Evolutionary conservation across 768 basidiomycete genomes (phyloP).

Genomic region (Lactarius indigo): DNA sequence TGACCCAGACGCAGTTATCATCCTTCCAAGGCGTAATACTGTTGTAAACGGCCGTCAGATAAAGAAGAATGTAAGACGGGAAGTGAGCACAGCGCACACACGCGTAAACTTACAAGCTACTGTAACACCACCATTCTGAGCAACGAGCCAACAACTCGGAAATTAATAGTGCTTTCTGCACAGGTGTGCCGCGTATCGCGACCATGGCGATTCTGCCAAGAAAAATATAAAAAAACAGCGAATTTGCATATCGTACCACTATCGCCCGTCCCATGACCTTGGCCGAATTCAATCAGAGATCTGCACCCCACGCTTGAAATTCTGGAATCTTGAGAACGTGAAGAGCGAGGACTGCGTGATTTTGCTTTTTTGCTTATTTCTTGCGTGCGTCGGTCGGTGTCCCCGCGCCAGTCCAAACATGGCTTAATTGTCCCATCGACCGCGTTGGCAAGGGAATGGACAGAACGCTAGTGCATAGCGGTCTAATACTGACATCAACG

Average conservation of each 20-base stretch:
- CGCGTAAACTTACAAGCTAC: not conserved
- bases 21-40: not conserved
- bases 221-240: not conserved
- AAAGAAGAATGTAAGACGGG: not conserved
- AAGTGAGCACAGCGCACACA: not conserved
- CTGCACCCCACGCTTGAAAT: not conserved
- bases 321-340: not conserved
- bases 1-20: not conserved
- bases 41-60: not conserved
- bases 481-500: not conserved
- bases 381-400: not conserved
- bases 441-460: constrained; percentile 20
- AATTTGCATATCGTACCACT: too few relatives aligned
- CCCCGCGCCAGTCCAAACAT: constrained; percentile 12
- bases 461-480: not conserved
- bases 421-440: constrained; percentile 16
- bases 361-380: not conserved
- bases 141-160: not conserved
- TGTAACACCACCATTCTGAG: not conserved
- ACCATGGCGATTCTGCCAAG: not conserved
- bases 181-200: not conserved
- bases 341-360: not conserved
- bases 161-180: not conserved
- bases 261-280: not conserved
- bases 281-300: not conserved